These are phyloP conservation scores for Acorus calamus DNA, from an alignment of 106 monocot genomes.

Conservation along the genomic window DNA sequence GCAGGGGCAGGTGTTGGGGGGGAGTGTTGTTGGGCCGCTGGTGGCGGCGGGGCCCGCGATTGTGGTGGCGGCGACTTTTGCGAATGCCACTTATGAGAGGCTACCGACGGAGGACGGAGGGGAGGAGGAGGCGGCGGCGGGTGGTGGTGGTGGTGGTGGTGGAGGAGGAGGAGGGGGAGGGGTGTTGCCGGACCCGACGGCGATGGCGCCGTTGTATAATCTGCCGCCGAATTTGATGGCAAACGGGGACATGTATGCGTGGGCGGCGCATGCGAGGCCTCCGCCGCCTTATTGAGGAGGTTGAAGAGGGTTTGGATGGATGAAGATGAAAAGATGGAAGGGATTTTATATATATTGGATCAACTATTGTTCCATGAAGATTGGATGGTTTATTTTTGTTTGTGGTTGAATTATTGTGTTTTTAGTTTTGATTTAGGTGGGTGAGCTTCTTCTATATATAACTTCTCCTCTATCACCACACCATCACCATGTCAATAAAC, in stretches of 20 bases:
- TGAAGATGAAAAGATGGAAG: no score
- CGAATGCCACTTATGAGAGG: constrained; percentile 35
- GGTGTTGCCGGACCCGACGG: constrained; percentile 6
- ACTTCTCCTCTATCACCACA: no score
- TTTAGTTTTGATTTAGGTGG: no score
- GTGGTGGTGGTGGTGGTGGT: neutral
- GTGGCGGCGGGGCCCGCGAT: constrained; percentile 14
- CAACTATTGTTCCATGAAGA: no score
- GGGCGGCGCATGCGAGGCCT: constrained; percentile 18
- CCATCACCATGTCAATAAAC: no score
- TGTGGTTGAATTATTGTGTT: no score
- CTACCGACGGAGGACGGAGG: constrained; percentile 28
- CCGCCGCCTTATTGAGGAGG: neutral
- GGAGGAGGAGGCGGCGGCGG: constrained; percentile 5
- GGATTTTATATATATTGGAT: no score
- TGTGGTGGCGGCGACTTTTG: constrained; percentile 31
- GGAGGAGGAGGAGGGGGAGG: neutral
- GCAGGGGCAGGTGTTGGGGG: constrained; percentile 31
- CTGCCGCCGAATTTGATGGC: constrained; percentile 10
- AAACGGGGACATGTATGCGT: constrained; percentile 21
- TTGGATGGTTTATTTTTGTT: no score
- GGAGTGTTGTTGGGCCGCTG: constrained; percentile 26
- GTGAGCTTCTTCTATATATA: no score
- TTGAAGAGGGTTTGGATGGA: no score
- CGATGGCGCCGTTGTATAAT: constrained; percentile 8